Evolutionary conservation across 129 eudicot genomes (phyloP), one percentile per base, ranked within the genome.

Genomic region (Erigeron canadensis): DNA sequence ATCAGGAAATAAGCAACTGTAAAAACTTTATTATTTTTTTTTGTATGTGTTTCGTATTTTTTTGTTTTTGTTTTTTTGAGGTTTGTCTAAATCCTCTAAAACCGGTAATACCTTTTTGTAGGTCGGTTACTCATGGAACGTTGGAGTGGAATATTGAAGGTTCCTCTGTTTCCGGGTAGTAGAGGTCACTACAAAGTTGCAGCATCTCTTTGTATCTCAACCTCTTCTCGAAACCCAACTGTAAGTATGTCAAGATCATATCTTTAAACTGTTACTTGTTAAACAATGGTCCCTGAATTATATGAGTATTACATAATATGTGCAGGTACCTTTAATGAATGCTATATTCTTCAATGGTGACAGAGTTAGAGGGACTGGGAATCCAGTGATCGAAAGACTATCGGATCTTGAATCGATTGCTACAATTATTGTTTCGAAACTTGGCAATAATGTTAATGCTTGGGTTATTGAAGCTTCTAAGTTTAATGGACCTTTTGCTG

Each of bases 401-500:
- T 94, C 97, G 11, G 83, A 90, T 77, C 79, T 81, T 73, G 88
- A 78, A 54, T 82, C 18, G 42, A 87, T 94, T 69, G 88, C 96
- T 47, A 89, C 87, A 56, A 78, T 84, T 71, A 70, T 94, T 28
- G 87, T 89, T 54, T 86, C 86, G 7, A 90, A 94, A 73, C 89
- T 89, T 77, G 91, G 97, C 40, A 83, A 78, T 57, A 74, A 85
- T 57, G 72, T 84, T 38, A 90, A 94, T 84, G 89, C 84, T 67
- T 94, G 89, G 86, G 99, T 94, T 63, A 75, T 93, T 42, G 98
- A 94, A 79, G 93, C 99, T 61, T 73, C 95, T 44, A 68, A 85
- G 62, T 94, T 89, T 68, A 89, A 86, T 69, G 98, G 97, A 53
- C 95, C 98, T 48, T 94, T 87, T 85, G 96, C 98, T 62, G 84